Evolutionary conservation across 495 filamentous ascomycete genomes (phyloP).

Genomic region (Aspergillus diversus): DNA sequence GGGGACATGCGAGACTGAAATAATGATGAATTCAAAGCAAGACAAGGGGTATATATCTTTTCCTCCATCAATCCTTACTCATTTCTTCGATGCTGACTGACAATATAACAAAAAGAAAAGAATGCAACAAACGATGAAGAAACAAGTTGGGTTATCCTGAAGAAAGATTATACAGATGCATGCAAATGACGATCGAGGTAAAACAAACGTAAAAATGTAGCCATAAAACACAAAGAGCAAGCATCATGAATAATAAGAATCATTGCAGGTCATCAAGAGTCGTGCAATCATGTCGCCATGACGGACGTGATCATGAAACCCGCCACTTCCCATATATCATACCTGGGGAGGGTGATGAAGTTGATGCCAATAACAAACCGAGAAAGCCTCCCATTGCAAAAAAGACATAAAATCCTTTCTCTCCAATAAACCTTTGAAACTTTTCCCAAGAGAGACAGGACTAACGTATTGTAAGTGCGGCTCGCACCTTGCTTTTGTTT

Average conservation of each 20-base stretch:
- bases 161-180: constrained; percentile 29
- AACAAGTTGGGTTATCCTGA: constrained; percentile 24
- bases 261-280: constrained; percentile 53
- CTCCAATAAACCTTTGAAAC: constrained; percentile 22
- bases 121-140: constrained; percentile 27
- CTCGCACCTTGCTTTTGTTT: not conserved
- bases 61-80: constrained; percentile 27
- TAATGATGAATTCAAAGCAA: constrained; percentile 9
- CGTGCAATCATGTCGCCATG: constrained; percentile 53
- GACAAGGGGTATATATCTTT: constrained; percentile 29
- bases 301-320: constrained; percentile 34
- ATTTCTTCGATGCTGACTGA: constrained; percentile 28
- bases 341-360: constrained; percentile 18
- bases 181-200: not conserved
- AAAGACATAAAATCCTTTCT: constrained; percentile 14
- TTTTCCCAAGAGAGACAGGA: constrained; percentile 19
- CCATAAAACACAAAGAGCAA: constrained; percentile 17
- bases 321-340: constrained; percentile 28
- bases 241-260: constrained; percentile 41
- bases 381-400: constrained; percentile 25
- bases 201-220: constrained; percentile 20
- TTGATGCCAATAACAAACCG: constrained; percentile 17
- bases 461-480: not conserved
- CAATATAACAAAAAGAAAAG: constrained; percentile 11
- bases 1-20: not conserved